Conservation (phyloP, 768 basidiomycete species). For the Suillus lakei region DNA sequence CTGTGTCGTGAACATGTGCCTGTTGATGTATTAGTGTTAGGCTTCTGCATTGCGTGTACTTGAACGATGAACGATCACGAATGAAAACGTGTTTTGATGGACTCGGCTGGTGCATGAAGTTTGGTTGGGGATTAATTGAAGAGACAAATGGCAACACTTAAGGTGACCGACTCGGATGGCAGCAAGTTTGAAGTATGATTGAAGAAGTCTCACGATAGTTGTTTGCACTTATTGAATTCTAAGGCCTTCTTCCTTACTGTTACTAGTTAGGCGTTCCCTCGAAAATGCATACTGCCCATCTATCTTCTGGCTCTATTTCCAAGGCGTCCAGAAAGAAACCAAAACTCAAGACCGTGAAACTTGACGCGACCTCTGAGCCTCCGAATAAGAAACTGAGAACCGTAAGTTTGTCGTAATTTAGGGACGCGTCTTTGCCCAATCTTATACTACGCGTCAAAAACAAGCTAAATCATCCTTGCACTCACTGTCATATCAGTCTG, state of each 20-base stretch:
- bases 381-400: constrained; percentile 24
- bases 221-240: not conserved
- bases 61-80: not conserved
- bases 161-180: no score
- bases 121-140: no score
- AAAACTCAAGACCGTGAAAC: constrained; percentile 29
- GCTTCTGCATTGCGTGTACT: not conserved
- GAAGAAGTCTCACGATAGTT: no score
- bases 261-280: no score
- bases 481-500: constrained; percentile 12
- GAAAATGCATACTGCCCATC: not conserved
- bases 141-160: no score
- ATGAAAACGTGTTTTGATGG: not conserved
- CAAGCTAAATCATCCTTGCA: constrained; percentile 5
- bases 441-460: not conserved
- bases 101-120: no score
- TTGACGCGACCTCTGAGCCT: constrained; percentile 22
- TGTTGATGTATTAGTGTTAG: no score
- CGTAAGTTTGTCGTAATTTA: constrained; percentile 10
- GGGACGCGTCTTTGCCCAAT: not conserved
- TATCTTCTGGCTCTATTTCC: not conserved
- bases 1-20: not conserved
- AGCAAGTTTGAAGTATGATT: no score
- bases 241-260: no score
- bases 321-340: constrained; percentile 8